Conservation (phyloP, 2,329 filamentous ascomycete genomes). For the Colletotrichum lupini region DNA sequence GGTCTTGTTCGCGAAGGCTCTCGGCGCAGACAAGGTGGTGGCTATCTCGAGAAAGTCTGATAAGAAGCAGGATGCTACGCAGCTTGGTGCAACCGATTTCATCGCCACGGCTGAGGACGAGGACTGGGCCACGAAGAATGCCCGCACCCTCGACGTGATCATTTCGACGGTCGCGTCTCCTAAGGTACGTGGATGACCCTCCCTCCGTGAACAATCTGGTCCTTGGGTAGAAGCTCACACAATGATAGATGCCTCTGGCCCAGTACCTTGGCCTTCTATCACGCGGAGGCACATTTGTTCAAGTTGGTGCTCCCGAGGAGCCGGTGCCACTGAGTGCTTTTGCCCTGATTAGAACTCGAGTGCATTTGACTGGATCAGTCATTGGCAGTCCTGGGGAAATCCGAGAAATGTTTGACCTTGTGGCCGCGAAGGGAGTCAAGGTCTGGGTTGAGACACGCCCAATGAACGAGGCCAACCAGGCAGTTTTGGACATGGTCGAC, state of each 20-base stretch:
- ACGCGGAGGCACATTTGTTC: constrained; percentile 69
- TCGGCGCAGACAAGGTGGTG: constrained; percentile 70
- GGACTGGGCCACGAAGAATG: constrained; percentile 65
- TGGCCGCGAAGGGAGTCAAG: background rate
- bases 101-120: constrained; percentile 59
- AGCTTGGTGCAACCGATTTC: constrained; percentile 67
- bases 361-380: background rate
- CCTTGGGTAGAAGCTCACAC: constrained; percentile 43
- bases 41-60: constrained; percentile 64
- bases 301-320: constrained; percentile 57
- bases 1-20: constrained; percentile 74
- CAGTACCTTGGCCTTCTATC: constrained; percentile 73
- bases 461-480: background rate
- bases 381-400: background rate
- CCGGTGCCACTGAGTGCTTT: background rate
- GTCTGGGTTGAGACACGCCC: background rate
- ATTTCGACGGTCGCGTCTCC: constrained; percentile 61
- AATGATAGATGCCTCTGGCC: constrained; percentile 66
- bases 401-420: background rate
- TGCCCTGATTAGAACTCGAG: background rate
- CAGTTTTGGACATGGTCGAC: background rate
- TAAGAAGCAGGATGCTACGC: constrained; percentile 66
- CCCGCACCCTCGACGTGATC: constrained; percentile 66
- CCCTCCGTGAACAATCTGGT: background rate
- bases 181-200: background rate